These are phyloP conservation scores for Ophiognomonia clavigignenti-juglandacearum DNA, from an alignment of 2,329 filamentous ascomycete species.

Conservation along the genomic window DNA sequence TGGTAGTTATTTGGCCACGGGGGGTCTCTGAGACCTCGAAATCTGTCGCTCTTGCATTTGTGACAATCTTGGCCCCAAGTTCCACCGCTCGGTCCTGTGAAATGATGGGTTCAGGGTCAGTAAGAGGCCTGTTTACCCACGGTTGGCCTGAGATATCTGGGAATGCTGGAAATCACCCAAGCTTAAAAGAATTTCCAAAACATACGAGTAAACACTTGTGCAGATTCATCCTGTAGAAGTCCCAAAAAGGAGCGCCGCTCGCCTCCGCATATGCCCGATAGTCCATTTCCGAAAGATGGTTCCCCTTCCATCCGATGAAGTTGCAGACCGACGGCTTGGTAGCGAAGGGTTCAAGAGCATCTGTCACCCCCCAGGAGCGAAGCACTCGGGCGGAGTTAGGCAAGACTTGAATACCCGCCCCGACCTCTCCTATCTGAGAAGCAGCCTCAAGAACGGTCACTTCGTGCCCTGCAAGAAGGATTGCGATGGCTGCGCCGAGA, in stretches of 20 bases:
- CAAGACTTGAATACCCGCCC: constrained; percentile 47
- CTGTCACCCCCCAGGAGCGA: constrained; percentile 42
- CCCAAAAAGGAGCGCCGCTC: constrained; percentile 41
- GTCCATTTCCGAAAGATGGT: constrained; percentile 41
- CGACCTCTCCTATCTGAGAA: constrained; percentile 39
- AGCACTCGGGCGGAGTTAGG: constrained; percentile 43
- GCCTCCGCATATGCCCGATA: constrained; percentile 34
- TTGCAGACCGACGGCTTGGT: constrained; percentile 39
- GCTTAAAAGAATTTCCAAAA: too few species aligned
- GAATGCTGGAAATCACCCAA: too few species aligned
- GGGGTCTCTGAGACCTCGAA: constrained; percentile 24
- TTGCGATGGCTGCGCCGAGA: constrained; percentile 43
- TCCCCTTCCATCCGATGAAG: constrained; percentile 49
- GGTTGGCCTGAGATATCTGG: too few species aligned
- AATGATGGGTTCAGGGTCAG: not conserved
- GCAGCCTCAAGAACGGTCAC: constrained; percentile 45
- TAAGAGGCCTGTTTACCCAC: not conserved
- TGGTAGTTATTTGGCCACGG: constrained; percentile 30
- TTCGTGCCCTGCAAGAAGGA: constrained; percentile 39
- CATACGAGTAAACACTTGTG: constrained; percentile 37
- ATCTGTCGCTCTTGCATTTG: constrained; percentile 37
- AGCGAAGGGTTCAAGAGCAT: constrained; percentile 31
- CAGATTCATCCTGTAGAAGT: constrained; percentile 50
- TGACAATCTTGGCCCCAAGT: constrained; percentile 41
- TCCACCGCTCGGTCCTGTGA: constrained; percentile 35